Conservation (phyloP, 2,329 filamentous ascomycete species). For the Aspergillus hortae region DNA sequence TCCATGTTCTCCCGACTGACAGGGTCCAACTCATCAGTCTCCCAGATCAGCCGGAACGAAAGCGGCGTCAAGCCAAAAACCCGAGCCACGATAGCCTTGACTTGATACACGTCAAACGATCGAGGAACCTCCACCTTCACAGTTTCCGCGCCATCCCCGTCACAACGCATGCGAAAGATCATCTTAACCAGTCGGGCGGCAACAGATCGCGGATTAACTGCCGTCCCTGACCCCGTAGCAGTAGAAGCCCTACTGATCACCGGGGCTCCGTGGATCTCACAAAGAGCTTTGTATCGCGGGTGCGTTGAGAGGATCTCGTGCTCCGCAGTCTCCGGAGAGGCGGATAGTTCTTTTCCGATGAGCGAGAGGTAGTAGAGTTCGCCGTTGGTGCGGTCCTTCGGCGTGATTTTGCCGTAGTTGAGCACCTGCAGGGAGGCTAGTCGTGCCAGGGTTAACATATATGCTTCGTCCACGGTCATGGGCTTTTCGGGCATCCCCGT, state of each 20-base stretch:
- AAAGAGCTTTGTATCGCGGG: conserved; percentile 70
- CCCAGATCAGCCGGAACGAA: conserved; percentile 69
- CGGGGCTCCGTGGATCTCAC: conserved; percentile 70
- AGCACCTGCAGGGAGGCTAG: conserved; percentile 64
- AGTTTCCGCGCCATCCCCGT: not conserved
- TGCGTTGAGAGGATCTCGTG: conserved; percentile 59
- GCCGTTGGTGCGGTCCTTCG: conserved; percentile 75
- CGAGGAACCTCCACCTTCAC: conserved; percentile 61
- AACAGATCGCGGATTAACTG: conserved; percentile 71
- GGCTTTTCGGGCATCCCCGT: conserved; percentile 38
- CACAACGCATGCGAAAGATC: conserved; percentile 53
- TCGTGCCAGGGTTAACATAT: conserved; percentile 82
- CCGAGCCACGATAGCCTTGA: conserved; percentile 73
- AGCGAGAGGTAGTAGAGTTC: conserved; percentile 90
- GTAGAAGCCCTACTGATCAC: conserved; percentile 55
- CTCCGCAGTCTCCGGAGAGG: conserved; percentile 40
- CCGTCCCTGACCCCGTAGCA: conserved; percentile 17
- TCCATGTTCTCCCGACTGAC: conserved; percentile 61
- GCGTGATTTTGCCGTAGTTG: conserved; percentile 58
- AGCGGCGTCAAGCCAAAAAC: conserved; percentile 65
- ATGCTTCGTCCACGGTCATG: conserved; percentile 68
- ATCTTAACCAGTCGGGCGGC: conserved; percentile 70
- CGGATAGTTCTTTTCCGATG: conserved; percentile 70
- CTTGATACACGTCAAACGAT: conserved; percentile 73
- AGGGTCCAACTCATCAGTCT: conserved; percentile 88